Evolutionary conservation across 164 flowering plant genomes (phyloP).

Genomic region (Vitis riparia): DNA sequence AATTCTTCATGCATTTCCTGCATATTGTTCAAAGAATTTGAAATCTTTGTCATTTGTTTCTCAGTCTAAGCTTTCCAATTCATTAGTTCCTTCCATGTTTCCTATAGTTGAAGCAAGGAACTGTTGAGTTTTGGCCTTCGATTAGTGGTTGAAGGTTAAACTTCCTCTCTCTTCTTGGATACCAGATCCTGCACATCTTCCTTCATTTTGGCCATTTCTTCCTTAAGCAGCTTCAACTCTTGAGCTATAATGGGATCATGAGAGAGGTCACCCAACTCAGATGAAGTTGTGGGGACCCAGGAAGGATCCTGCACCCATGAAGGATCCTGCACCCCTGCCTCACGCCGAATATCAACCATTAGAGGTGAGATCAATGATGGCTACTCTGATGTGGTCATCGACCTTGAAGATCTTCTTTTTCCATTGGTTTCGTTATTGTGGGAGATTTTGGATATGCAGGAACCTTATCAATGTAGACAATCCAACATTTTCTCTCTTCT

Average conservation of each 20-base stretch:
- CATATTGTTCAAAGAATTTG: constrained; percentile 27
- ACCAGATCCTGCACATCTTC: constrained; percentile 27
- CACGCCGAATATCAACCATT: constrained; percentile 24
- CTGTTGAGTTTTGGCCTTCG: too few relatives aligned
- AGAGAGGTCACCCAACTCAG: constrained; percentile 21
- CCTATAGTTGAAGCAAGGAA: constrained; percentile 1
- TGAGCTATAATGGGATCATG: constrained; percentile 14
- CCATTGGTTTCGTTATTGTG: too few relatives aligned
- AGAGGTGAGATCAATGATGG: too few relatives aligned
- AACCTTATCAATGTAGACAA: too few relatives aligned
- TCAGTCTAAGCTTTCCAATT: constrained; percentile 29
- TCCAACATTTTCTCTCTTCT: too few relatives aligned
- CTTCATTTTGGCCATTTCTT: constrained; percentile 37
- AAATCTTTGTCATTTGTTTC: constrained; percentile 23
- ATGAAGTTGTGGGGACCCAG: constrained; percentile 31
- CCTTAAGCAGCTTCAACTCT: constrained; percentile 33
- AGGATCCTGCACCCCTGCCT: constrained; percentile 25
- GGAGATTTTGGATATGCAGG: too few relatives aligned
- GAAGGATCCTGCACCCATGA: constrained; percentile 21
- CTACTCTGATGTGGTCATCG: background rate
- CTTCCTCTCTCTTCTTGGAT: constrained; percentile 23
- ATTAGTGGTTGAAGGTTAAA: constrained; percentile 1
- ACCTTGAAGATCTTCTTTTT: too few relatives aligned
- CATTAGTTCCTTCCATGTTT: constrained; percentile 21
- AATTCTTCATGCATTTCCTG: constrained; percentile 29